A percentile compares a stretch with the other conserved stretches of the same genome.
These are phyloP conservation scores for Pythium rhizo-oryzae DNA, from an alignment of 352 stramenopile species.

Conservation along the genomic window DNA sequence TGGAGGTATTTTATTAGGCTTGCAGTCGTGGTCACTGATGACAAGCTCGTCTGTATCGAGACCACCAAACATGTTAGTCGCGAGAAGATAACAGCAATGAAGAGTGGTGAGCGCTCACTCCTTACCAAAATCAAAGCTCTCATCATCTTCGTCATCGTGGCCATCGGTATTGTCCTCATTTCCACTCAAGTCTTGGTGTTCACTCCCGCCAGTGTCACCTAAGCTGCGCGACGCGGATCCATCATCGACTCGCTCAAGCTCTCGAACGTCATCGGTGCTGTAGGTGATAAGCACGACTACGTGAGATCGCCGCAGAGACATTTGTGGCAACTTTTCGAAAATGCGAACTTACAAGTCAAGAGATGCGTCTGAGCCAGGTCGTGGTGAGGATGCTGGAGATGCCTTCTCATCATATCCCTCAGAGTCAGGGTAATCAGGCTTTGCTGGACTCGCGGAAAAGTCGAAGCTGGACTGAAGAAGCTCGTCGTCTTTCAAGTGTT, in stretches of 20 bases:
- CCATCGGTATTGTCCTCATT: not conserved
- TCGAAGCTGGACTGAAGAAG: conserved; percentile 26
- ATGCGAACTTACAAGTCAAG: conserved; percentile 60
- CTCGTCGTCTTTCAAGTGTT: not conserved
- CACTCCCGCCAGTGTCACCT: too few species aligned
- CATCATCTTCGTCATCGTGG: conserved; percentile 14
- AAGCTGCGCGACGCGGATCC: too few species aligned
- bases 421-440: not conserved
- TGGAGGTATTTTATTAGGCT: not conserved
- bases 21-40: conserved; percentile 9
- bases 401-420: not conserved
- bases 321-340: not conserved
- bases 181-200: not conserved
- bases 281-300: not conserved
- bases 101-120: too few species aligned
- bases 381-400: not conserved
- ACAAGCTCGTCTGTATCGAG: conserved; percentile 18
- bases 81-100: too few species aligned
- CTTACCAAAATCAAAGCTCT: conserved; percentile 39
- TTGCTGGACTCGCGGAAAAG: conserved; percentile 16
- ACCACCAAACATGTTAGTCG: not conserved
- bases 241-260: not conserved
- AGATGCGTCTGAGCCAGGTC: conserved; percentile 31
- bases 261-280: not conserved
- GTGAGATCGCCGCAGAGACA: not conserved